Percentiles rank a stretch among this genome's conserved stretches.
These are phyloP conservation scores for Firmiana major DNA, from an alignment of 345 rosid genomes.

Conservation along the genomic window DNA sequence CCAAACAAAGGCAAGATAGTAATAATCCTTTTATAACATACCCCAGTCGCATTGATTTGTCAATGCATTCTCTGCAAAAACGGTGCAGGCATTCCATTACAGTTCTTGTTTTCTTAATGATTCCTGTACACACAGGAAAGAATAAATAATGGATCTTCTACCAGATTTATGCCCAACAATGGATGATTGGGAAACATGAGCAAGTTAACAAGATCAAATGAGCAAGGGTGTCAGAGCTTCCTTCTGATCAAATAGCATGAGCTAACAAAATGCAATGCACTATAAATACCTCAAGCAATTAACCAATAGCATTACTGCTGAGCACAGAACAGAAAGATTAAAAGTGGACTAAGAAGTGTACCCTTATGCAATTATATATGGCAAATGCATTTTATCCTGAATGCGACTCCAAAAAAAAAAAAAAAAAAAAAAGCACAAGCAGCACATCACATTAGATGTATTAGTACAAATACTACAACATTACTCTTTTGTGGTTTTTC, in stretches of 20 bases:
- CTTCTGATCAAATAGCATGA: background rate
- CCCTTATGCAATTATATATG: background rate
- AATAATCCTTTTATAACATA: slow-evolving; percentile 30
- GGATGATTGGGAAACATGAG: background rate
- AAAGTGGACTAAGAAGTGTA: background rate
- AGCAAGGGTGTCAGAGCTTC: background rate
- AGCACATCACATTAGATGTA: background rate
- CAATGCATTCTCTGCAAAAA: slow-evolving; percentile 96
- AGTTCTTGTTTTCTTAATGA: slow-evolving; percentile 90
- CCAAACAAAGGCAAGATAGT: slow-evolving; percentile 3
- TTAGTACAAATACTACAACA: background rate
- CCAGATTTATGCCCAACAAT: background rate
- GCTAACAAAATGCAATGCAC: background rate
- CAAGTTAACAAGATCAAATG: background rate
- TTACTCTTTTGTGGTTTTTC: background rate
- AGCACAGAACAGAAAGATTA: background rate
- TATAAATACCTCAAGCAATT: background rate
- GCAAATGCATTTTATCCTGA: background rate
- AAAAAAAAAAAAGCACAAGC: background rate
- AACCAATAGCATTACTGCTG: background rate
- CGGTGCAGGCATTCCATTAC: slow-evolving; percentile 97
- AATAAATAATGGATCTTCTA: background rate
- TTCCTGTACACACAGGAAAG: slow-evolving; percentile 45
- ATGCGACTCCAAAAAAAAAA: background rate
- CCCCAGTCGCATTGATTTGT: slow-evolving; percentile 97